These are phyloP conservation scores for Populus alba DNA, from an alignment of 345 rosid species.

Conservation along the genomic window DNA sequence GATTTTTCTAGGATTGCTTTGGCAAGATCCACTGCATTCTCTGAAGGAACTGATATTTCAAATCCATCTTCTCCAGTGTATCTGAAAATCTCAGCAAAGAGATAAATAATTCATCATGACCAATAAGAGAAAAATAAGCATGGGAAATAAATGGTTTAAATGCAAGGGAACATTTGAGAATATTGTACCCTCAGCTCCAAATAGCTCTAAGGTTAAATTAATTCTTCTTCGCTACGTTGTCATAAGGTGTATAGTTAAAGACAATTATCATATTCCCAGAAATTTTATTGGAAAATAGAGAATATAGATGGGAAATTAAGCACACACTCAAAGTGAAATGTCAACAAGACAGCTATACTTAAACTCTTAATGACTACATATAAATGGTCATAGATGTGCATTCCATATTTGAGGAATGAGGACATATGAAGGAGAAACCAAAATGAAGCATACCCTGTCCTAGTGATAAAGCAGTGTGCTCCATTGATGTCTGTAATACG, in stretches of 20 bases:
- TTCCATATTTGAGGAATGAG: not conserved
- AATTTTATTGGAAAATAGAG: not conserved
- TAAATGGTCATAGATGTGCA: not conserved
- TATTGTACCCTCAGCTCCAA: not conserved
- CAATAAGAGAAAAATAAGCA: not conserved
- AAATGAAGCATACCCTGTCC: constrained; percentile 71
- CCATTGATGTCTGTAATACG: constrained; percentile 80
- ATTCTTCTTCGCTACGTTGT: not conserved
- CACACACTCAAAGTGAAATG: not conserved
- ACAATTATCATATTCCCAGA: not conserved
- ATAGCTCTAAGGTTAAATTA: not conserved
- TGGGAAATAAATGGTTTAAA: not conserved
- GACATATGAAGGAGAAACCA: not conserved
- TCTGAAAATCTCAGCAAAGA: constrained; percentile 38
- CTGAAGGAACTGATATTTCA: constrained; percentile 93
- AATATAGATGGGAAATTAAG: not conserved
- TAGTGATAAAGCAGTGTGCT: constrained; percentile 73
- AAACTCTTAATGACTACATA: not conserved
- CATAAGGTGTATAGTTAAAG: not conserved
- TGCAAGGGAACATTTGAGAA: too few species aligned
- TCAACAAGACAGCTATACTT: not conserved
- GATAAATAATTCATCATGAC: not conserved
- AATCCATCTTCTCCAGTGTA: constrained; percentile 98
- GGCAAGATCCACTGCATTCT: constrained; percentile 75
- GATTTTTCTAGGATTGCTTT: constrained; percentile 93